A percentile compares a stretch with the other conserved stretches of the same genome.
Conservation (phyloP, 139 green algal genomes). For the Auxenochlorella pyrenoidosa region DNA sequence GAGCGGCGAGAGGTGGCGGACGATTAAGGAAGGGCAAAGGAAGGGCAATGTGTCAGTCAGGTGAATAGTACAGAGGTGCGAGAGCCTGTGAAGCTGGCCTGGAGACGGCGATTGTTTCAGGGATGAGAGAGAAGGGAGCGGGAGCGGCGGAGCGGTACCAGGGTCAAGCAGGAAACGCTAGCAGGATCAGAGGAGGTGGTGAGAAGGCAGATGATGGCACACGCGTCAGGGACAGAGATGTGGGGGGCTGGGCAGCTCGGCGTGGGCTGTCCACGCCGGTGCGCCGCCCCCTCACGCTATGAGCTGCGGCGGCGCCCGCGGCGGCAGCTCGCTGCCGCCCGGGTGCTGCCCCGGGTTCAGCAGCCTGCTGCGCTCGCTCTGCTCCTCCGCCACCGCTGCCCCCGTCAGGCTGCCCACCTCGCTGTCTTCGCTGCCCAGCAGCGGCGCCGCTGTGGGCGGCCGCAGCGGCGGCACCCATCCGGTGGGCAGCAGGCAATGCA, state of each 20-base stretch:
- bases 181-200: neutral
- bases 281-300: neutral
- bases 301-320: conserved; percentile 14
- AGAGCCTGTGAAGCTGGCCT: no score
- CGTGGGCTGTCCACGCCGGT: neutral
- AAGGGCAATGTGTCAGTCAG: no score
- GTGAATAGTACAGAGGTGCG: no score
- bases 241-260: neutral
- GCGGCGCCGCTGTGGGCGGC: conserved; percentile 55
- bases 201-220: neutral
- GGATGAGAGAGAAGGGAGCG: no score
- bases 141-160: neutral
- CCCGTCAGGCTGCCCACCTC: neutral
- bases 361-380: conserved; percentile 12
- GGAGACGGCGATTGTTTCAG: no score
- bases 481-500: conserved; percentile 87
- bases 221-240: neutral
- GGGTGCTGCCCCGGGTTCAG: conserved; percentile 17
- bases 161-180: neutral
- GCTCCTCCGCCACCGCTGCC: neutral
- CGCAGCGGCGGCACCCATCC: conserved; percentile 83
- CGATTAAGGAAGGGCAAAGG: no score
- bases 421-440: neutral
- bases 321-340: conserved; percentile 7
- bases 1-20: no score